These are phyloP conservation scores for Suhomyces guaymorum DNA, from an alignment of 1,139 yeast genomes.

Conservation along the genomic window DNA sequence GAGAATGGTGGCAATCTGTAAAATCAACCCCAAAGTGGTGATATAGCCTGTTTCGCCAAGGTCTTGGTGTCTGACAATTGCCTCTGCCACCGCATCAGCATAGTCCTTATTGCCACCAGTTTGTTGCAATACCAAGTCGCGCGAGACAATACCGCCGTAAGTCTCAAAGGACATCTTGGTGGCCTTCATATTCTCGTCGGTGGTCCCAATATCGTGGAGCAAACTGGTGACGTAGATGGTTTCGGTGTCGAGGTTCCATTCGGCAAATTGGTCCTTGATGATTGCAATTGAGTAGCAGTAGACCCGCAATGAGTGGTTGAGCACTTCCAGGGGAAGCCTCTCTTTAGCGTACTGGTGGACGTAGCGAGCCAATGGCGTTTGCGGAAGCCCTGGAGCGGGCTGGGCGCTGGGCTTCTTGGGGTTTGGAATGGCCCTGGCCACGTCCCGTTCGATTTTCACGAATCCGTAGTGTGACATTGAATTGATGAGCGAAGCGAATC, in stretches of 20 bases:
- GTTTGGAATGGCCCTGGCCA: slow-evolving; percentile 28
- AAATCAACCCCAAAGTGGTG: slow-evolving; percentile 38
- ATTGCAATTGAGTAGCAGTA: slow-evolving; percentile 35
- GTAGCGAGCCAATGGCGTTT: slow-evolving; percentile 21
- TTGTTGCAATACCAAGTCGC: slow-evolving; percentile 29
- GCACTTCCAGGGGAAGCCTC: slow-evolving; percentile 29
- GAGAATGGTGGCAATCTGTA: slow-evolving; percentile 38
- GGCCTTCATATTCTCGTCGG: slow-evolving; percentile 35
- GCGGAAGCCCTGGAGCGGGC: slow-evolving; percentile 23
- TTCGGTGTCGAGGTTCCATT: slow-evolving; percentile 36
- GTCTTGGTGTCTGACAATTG: slow-evolving; percentile 42
- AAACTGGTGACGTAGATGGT: slow-evolving; percentile 35
- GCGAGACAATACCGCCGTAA: slow-evolving; percentile 37
- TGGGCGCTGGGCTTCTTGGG: slow-evolving; percentile 32
- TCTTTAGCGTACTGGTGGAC: slow-evolving; percentile 27
- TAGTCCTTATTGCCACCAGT: slow-evolving; percentile 28
- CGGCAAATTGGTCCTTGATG: slow-evolving; percentile 38
- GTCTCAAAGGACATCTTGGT: slow-evolving; percentile 43
- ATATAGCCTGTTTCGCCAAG: slow-evolving; percentile 37
- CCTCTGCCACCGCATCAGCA: slow-evolving; percentile 44
- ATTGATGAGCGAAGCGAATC: background rate
- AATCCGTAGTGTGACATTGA: slow-evolving; percentile 37
- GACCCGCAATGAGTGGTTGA: slow-evolving; percentile 38
- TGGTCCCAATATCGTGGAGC: slow-evolving; percentile 41
- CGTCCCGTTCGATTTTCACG: slow-evolving; percentile 32